Evolutionary conservation across 352 stramenopile genomes (phyloP).

Genomic region (Globisporangium canariense): DNA sequence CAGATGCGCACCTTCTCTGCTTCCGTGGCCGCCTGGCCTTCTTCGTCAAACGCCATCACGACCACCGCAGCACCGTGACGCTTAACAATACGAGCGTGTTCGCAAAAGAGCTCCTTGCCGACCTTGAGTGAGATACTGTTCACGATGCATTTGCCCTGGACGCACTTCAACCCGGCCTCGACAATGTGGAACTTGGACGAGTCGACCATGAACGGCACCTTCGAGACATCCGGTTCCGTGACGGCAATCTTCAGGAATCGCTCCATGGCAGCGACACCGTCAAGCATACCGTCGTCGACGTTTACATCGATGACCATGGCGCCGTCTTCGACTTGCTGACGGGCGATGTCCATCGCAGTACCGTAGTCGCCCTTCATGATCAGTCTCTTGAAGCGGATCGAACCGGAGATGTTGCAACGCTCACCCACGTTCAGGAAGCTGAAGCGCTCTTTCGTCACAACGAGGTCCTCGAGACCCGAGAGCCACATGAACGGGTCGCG

Average conservation of each 20-base stretch:
- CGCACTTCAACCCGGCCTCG: constrained; percentile 96
- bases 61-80: constrained; percentile 95
- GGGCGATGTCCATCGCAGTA: constrained; percentile 95
- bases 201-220: constrained; percentile 98
- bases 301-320: constrained; percentile 98
- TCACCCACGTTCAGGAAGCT: constrained; percentile 97
- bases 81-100: constrained; percentile 94
- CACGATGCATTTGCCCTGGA: constrained; percentile 96
- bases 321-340: constrained; percentile 95
- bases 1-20: constrained; percentile 97
- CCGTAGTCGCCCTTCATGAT: constrained; percentile 95
- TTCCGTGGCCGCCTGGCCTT: constrained; percentile 94
- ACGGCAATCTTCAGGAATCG: constrained; percentile 98
- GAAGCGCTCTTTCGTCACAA: constrained; percentile 93
- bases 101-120: constrained; percentile 94
- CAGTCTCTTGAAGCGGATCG: constrained; percentile 94
- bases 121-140: constrained; percentile 98
- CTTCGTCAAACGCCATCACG: constrained; percentile 98
- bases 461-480: constrained; percentile 93
- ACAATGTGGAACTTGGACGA: constrained; percentile 98
- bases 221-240: constrained; percentile 94
- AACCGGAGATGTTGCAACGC: constrained; percentile 95
- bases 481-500: constrained; percentile 94
- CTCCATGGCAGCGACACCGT: constrained; percentile 94
- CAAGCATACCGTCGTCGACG: constrained; percentile 97